Conservation (phyloP, 306 rosid genomes). For the Cajanus cajan region DNA sequence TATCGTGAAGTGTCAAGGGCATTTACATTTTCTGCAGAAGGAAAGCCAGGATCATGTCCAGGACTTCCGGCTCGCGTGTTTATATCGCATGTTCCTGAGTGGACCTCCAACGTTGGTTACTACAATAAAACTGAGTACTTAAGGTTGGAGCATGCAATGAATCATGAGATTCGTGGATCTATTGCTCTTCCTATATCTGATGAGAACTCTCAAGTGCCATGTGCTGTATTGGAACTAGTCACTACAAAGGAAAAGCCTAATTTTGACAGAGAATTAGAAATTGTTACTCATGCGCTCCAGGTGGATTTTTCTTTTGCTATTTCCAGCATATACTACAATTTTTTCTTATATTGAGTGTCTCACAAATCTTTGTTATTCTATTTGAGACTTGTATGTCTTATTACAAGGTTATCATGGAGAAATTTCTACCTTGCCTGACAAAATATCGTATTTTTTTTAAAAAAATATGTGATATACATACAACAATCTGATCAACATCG, state of each 20-base stretch:
- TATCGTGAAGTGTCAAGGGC: constrained; percentile 89
- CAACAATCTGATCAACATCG: too few relatives aligned
- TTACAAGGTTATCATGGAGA: neutral
- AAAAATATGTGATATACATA: too few relatives aligned
- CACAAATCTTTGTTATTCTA: constrained; percentile 2
- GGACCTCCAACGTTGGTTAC: constrained; percentile 89
- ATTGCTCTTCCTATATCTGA: constrained; percentile 76
- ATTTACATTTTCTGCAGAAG: constrained; percentile 66
- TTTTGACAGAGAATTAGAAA: constrained; percentile 75
- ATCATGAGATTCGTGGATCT: constrained; percentile 81
- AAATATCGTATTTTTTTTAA: neutral
- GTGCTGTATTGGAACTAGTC: constrained; percentile 90
- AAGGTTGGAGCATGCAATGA: constrained; percentile 71
- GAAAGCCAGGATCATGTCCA: constrained; percentile 43
- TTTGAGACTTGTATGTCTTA: neutral
- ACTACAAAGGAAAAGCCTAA: constrained; percentile 68
- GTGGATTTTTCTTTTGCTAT: constrained; percentile 45
- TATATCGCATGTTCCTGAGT: constrained; percentile 76
- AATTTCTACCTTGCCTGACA: neutral
- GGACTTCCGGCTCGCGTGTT: constrained; percentile 98
- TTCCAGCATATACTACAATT: neutral
- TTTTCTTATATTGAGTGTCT: constrained; percentile 1
- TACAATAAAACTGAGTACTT: constrained; percentile 70
- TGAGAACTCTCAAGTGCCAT: constrained; percentile 42
- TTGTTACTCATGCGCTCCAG: constrained; percentile 70